These are phyloP conservation scores for Lophium mytilinum DNA, from an alignment of 495 filamentous ascomycete genomes.

Conservation along the genomic window DNA sequence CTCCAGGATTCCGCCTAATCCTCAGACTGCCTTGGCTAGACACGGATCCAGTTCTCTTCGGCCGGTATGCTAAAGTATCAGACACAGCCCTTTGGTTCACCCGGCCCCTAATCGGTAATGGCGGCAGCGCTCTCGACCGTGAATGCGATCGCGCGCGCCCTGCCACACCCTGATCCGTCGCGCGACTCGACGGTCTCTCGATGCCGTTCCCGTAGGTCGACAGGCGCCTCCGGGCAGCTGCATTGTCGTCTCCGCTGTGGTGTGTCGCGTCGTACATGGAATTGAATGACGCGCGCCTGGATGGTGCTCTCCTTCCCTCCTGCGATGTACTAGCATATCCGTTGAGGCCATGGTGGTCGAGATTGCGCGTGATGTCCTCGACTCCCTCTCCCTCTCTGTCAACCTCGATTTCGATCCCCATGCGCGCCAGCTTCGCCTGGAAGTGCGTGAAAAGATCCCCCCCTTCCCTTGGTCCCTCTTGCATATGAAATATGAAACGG, in stretches of 20 bases:
- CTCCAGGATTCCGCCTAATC: constrained; percentile 2
- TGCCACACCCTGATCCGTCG: constrained; percentile 1
- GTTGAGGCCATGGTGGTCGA: constrained; percentile 7
- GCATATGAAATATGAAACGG: constrained; percentile 71
- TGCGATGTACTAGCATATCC: neutral
- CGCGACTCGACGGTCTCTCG: constrained; percentile 32
- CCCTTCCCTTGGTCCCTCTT: constrained; percentile 41
- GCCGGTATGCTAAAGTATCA: constrained; percentile 1
- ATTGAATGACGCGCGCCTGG: constrained; percentile 50
- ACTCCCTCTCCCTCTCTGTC: constrained; percentile 38
- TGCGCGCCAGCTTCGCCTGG: constrained; percentile 51
- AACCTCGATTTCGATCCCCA: constrained; percentile 61
- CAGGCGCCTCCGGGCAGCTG: constrained; percentile 39
- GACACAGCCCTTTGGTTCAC: constrained; percentile 7
- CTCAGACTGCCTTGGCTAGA: constrained; percentile 16
- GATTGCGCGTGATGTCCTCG: constrained; percentile 29
- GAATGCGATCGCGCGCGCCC: constrained; percentile 3
- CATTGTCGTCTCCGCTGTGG: constrained; percentile 2
- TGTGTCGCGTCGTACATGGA: constrained; percentile 44
- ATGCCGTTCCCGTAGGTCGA: constrained; percentile 35
- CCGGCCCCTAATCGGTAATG: constrained; percentile 18
- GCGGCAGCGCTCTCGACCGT: constrained; percentile 1
- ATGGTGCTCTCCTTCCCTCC: constrained; percentile 12
- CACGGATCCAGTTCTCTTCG: constrained; percentile 7
- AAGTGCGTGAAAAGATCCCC: constrained; percentile 54